phyloP scores from a whole-genome alignment of 345 rosid species.

The Populus pruinosa region DNA sequence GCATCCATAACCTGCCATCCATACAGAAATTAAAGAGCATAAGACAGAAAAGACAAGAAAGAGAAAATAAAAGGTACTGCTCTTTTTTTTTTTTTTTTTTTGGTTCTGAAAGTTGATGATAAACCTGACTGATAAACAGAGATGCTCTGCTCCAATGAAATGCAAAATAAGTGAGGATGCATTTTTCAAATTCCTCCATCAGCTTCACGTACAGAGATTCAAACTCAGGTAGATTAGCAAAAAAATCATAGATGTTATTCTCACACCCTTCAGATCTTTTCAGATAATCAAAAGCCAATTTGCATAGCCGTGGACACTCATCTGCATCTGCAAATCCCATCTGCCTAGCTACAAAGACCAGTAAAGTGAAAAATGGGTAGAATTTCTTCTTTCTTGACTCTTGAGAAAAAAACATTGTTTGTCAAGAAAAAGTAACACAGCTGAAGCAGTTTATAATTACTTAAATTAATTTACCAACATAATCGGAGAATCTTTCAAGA shows the following conservation, averaged over 20 bases:
- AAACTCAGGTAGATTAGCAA: constrained; percentile 53
- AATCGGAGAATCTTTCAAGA: constrained; percentile 81
- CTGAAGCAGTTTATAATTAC: neutral
- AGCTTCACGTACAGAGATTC: constrained; percentile 78
- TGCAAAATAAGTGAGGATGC: constrained; percentile 84
- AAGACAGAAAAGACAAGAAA: neutral
- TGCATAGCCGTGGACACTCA: constrained; percentile 81
- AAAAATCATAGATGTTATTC: constrained; percentile 62
- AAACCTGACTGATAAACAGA: constrained; percentile 72
- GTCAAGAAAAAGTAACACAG: neutral
- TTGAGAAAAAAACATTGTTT: neutral
- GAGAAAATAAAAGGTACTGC: no score
- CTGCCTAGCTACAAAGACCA: constrained; percentile 58
- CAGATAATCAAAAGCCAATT: constrained; percentile 78
- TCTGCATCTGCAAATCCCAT: constrained; percentile 74
- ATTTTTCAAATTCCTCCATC: constrained; percentile 89
- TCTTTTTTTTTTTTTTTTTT: no score
- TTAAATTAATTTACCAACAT: constrained; percentile 54
- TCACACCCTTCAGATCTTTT: constrained; percentile 63
- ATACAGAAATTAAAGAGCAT: neutral
- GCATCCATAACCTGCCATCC: constrained; percentile 51
- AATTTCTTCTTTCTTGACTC: neutral
- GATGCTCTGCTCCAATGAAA: constrained; percentile 81
- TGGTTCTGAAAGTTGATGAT: neutral
- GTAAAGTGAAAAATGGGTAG: no score